phyloP scores from a whole-genome alignment of 805 yeast species.

The Ogataea paradorogensis region DNA sequence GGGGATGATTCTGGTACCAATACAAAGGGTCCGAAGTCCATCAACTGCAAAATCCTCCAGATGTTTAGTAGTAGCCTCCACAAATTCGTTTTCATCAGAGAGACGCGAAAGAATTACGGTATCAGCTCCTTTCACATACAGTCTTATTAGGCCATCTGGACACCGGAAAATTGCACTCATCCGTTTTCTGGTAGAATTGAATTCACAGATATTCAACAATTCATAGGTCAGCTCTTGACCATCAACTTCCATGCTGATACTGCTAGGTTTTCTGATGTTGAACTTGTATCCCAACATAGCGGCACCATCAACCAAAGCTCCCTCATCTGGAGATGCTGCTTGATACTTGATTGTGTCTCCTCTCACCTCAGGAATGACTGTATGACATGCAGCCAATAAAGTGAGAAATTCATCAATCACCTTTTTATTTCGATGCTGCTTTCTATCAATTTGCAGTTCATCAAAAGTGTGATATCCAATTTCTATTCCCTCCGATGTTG shows the following conservation, averaged over 20 bases:
- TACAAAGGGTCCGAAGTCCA: conserved; percentile 91
- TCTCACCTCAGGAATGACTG: conserved; percentile 89
- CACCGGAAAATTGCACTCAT: conserved; percentile 94
- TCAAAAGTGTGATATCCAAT: conserved; percentile 74
- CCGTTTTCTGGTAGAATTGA: conserved; percentile 95
- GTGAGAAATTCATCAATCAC: conserved; percentile 80
- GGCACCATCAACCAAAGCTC: conserved; percentile 97
- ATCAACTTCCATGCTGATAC: conserved; percentile 60
- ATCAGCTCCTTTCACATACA: conserved; percentile 97
- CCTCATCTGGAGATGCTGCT: conserved; percentile 99
- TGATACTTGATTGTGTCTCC: conserved; percentile 81
- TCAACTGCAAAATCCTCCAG: conserved; percentile 95
- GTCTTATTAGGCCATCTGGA: conserved; percentile 87
- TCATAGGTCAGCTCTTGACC: conserved; percentile 64
- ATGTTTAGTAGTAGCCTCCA: conserved; percentile 78
- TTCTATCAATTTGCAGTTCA: conserved; percentile 49
- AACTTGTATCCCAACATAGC: conserved; percentile 84
- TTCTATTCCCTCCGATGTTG: conserved; percentile 72
- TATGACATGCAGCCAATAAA: conserved; percentile 88
- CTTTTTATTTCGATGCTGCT: conserved; percentile 34
- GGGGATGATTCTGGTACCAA: conserved; percentile 78
- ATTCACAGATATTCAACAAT: conserved; percentile 87
- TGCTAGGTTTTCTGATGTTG: conserved; percentile 78
- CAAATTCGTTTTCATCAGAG: conserved; percentile 68
- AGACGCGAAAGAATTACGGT: conserved; percentile 90